Conservation (phyloP, 345 rosid species). For the Gossypium longicalyx region DNA sequence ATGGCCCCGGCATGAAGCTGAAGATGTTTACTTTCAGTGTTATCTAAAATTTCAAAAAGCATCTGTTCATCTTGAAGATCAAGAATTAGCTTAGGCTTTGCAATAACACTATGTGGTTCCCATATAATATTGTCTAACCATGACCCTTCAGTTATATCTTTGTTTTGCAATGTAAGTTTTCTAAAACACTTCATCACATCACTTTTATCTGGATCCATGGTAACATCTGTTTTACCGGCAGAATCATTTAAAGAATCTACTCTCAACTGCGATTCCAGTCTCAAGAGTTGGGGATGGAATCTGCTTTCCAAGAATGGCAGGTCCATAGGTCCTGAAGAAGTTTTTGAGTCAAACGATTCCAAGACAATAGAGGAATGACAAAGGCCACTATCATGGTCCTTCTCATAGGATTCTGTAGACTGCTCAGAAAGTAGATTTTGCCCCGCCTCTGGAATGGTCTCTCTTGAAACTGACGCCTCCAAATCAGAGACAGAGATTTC, state of each 20-base stretch:
- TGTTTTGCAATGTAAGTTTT: conserved; percentile 51
- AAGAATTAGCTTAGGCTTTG: conserved; percentile 72
- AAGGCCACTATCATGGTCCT: conserved; percentile 22
- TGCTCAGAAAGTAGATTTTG: conserved; percentile 29
- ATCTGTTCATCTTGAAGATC: conserved; percentile 95
- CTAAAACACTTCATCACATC: conserved; percentile 44
- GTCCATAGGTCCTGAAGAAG: conserved; percentile 23
- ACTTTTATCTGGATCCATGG: conserved; percentile 33
- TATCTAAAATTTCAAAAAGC: conserved; percentile 84
- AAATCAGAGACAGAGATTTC: conserved; percentile 37
- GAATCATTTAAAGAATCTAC: conserved; percentile 26
- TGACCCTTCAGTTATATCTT: conserved; percentile 59
- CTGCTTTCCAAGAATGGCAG: conserved; percentile 28
- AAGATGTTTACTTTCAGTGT: conserved; percentile 55
- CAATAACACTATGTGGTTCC: conserved; percentile 48
- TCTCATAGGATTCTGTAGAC: conserved; percentile 31
- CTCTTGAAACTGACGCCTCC: conserved; percentile 30
- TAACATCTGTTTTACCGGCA: conserved; percentile 24
- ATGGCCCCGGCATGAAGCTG: conserved; percentile 91
- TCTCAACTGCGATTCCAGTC: conserved; percentile 61
- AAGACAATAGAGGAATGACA: conserved; percentile 39
- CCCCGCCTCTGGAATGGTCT: conserved; percentile 29
- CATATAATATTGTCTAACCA: conserved; percentile 83
- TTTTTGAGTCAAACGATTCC: conserved; percentile 51
- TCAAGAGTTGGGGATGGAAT: conserved; percentile 84